These are phyloP conservation scores for Saccharum spontaneum DNA, from an alignment of 176 grass and related monocot genomes.

Conservation along the genomic window DNA sequence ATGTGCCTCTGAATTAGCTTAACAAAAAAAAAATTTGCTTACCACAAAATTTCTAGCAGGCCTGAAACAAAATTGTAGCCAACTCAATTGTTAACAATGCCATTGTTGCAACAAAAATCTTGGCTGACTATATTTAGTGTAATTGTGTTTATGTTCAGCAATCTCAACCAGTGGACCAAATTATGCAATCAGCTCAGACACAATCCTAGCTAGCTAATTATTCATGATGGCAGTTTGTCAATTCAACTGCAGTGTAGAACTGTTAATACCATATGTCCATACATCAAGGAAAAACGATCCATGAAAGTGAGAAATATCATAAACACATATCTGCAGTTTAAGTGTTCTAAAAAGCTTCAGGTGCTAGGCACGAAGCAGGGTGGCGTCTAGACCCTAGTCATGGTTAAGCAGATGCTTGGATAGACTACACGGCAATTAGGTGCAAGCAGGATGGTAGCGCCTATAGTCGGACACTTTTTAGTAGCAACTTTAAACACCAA, in stretches of 20 bases:
- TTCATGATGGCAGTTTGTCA: not conserved
- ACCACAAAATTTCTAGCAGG: not conserved
- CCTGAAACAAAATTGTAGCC: not conserved
- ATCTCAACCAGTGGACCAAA: not conserved
- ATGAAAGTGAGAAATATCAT: not conserved
- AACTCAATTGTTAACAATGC: not conserved
- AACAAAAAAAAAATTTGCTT: not conserved
- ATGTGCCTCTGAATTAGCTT: not conserved
- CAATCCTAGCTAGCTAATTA: not conserved
- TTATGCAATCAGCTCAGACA: not conserved
- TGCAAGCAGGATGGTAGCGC: not conserved
- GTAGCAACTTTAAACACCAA: not conserved
- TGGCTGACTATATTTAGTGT: not conserved
- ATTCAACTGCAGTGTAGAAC: not conserved
- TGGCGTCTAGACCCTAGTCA: not conserved
- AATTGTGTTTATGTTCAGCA: not conserved
- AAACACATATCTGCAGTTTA: not conserved
- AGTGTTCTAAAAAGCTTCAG: not conserved
- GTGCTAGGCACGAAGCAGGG: not conserved
- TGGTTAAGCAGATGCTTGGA: not conserved
- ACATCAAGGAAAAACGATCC: not conserved
- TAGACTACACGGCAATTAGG: not conserved
- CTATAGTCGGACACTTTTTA: not conserved
- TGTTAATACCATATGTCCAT: not conserved
- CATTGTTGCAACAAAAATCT: not conserved